These are phyloP conservation scores for Mycena chlorophos DNA, from an alignment of 768 basidiomycete species.

Conservation along the genomic window DNA sequence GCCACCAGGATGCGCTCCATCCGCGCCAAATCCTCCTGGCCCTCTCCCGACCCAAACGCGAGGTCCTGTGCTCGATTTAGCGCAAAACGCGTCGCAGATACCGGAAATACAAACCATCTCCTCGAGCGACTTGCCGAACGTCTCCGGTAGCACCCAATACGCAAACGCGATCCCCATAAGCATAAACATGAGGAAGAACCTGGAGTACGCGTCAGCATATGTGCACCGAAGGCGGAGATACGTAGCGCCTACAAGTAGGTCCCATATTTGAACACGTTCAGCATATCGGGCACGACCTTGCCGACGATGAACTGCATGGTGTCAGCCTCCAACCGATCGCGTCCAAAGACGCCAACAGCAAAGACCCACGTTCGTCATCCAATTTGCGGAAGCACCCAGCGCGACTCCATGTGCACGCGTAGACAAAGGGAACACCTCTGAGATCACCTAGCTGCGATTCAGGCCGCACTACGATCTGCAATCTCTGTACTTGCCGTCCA, in stretches of 20 bases:
- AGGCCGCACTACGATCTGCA: neutral
- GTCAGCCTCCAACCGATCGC: neutral
- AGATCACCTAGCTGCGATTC: constrained; percentile 27
- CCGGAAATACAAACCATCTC: constrained; percentile 26
- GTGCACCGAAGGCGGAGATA: neutral
- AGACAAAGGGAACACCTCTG: constrained; percentile 44
- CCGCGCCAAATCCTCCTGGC: constrained; percentile 22
- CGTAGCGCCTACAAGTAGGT: constrained; percentile 36
- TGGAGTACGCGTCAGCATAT: neutral
- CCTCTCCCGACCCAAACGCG: constrained; percentile 24
- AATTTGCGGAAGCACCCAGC: constrained; percentile 41
- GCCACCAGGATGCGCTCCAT: constrained; percentile 23
- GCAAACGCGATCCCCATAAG: constrained; percentile 29
- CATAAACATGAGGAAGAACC: constrained; percentile 29
- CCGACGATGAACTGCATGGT: constrained; percentile 21
- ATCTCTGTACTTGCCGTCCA: constrained; percentile 22
- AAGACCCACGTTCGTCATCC: constrained; percentile 36
- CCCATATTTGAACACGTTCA: constrained; percentile 33
- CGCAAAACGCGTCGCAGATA: too few species aligned
- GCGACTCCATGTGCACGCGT: constrained; percentile 43
- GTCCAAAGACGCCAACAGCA: neutral
- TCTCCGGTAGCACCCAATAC: constrained; percentile 32
- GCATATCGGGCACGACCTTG: constrained; percentile 35
- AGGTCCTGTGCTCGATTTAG: constrained; percentile 12
- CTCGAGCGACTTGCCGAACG: constrained; percentile 31